Conservation (phyloP, 495 filamentous ascomycete genomes). For the Barbatosphaeria neglecta region DNA sequence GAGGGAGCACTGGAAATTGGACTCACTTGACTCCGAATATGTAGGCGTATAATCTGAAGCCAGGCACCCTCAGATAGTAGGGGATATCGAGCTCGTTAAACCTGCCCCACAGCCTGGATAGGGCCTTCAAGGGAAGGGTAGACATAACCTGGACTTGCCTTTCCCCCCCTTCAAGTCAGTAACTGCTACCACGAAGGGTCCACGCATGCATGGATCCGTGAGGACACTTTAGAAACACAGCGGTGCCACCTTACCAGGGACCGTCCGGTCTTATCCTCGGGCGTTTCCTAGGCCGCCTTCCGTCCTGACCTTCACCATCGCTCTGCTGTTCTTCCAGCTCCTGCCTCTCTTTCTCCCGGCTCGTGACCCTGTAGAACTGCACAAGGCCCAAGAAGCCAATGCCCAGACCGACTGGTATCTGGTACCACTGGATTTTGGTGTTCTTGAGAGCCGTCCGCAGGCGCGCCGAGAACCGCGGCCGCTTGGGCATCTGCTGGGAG, state of each 20-base stretch:
- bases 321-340: conserved; percentile 35
- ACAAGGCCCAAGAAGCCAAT: conserved; percentile 75
- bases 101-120: conserved; percentile 84
- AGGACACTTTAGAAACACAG: too few relatives aligned
- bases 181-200: too few relatives aligned
- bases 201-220: too few relatives aligned
- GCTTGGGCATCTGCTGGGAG: conserved; percentile 22
- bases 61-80: conserved; percentile 78
- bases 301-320: too few relatives aligned
- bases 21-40: conserved; percentile 81
- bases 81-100: conserved; percentile 93
- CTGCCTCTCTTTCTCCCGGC: conserved; percentile 44
- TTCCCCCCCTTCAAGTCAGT: neutral
- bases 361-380: conserved; percentile 69
- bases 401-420: conserved; percentile 86
- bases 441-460: conserved; percentile 35
- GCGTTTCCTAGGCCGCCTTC: conserved; percentile 46
- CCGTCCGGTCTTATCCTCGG: conserved; percentile 70
- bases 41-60: conserved; percentile 89
- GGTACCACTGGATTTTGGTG: conserved; percentile 85
- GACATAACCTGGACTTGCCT: conserved; percentile 96
- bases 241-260: conserved; percentile 52
- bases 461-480: conserved; percentile 27
- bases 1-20: neutral
- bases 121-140: conserved; percentile 84